Percentiles rank a stretch among this genome's conserved stretches.
These are phyloP conservation scores for Haplosporangium sp. DNA, from an alignment of 371 early-diverging fungal species.

Conservation along the genomic window DNA sequence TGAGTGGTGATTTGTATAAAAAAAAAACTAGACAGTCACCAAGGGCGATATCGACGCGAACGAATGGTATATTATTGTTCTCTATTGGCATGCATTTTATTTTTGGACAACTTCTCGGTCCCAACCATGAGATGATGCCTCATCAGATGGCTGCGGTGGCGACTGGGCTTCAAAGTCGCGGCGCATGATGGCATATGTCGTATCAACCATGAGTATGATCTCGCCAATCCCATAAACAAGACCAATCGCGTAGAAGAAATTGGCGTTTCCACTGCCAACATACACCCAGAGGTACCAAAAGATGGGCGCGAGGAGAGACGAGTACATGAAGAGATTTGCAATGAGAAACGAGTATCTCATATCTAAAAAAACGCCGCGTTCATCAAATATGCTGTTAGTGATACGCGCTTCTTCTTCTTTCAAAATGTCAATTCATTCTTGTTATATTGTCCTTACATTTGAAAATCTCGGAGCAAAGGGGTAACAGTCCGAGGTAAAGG, in stretches of 20 bases:
- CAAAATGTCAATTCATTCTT: neutral
- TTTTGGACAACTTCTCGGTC: slow-evolving; percentile 49
- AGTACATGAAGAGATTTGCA: slow-evolving; percentile 75
- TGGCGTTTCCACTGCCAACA: slow-evolving; percentile 95
- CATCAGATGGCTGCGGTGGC: slow-evolving; percentile 31
- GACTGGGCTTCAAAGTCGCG: slow-evolving; percentile 79
- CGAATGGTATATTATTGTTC: neutral
- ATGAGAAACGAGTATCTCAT: slow-evolving; percentile 76
- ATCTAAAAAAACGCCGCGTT: slow-evolving; percentile 53
- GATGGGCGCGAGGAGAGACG: slow-evolving; percentile 84
- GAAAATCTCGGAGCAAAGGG: slow-evolving; percentile 83
- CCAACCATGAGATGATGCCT: slow-evolving; percentile 25
- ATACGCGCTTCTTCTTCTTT: neutral
- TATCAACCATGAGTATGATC: slow-evolving; percentile 83
- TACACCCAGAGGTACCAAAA: slow-evolving; percentile 96
- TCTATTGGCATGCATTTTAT: slow-evolving; percentile 4
- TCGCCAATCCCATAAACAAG: slow-evolving; percentile 90
- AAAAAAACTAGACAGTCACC: neutral
- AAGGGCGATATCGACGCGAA: neutral
- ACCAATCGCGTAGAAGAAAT: slow-evolving; percentile 97
- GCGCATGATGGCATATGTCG: slow-evolving; percentile 76
- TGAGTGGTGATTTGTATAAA: no score
- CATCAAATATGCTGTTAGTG: neutral
- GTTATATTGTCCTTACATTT: slow-evolving; percentile 72
- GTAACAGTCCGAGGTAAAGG: slow-evolving; percentile 82